Evolutionary conservation across 2,329 filamentous ascomycete species (phyloP).

Genomic region (Sodiomyces alkalinus): DNA sequence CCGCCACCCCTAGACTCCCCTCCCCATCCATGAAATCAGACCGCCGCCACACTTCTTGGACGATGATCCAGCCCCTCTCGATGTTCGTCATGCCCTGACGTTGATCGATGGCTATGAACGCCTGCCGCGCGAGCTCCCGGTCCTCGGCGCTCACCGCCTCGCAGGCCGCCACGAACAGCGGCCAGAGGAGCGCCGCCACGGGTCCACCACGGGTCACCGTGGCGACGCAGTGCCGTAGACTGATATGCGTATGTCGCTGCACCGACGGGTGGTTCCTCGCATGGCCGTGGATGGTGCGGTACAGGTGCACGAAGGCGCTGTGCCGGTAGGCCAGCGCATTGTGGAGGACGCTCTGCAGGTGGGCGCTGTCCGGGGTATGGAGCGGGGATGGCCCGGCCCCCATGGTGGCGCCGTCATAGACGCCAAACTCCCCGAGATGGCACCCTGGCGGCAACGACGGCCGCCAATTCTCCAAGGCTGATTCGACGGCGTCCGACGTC

Average conservation of each 20-base stretch:
- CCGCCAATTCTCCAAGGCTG: conserved; percentile 38
- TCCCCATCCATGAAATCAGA: conserved; percentile 21
- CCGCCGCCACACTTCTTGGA: conserved; percentile 45
- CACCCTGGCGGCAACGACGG: conserved; percentile 32
- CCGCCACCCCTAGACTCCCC: not conserved
- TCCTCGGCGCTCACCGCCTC: conserved; percentile 37
- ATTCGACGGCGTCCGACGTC: conserved; percentile 38
- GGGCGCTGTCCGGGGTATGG: conserved; percentile 18
- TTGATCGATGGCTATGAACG: conserved; percentile 36
- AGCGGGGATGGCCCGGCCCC: conserved; percentile 3
- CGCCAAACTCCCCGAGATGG: too few relatives aligned
- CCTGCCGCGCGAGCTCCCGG: conserved; percentile 30
- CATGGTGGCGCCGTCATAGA: conserved; percentile 15
- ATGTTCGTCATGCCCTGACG: conserved; percentile 54
- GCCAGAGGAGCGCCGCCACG: conserved; percentile 50
- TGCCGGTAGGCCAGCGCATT: conserved; percentile 47
- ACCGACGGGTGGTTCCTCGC: conserved; percentile 31
- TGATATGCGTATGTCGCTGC: conserved; percentile 34
- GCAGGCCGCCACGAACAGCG: conserved; percentile 47
- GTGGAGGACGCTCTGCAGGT: conserved; percentile 38
- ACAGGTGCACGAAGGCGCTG: conserved; percentile 41
- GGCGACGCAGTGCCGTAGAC: conserved; percentile 36
- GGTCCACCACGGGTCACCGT: conserved; percentile 41
- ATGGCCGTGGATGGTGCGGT: conserved; percentile 36
- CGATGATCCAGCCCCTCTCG: conserved; percentile 41